phyloP scores from a whole-genome alignment of 163 green algal species.

The Chlamydomonas reinhardtii region DNA sequence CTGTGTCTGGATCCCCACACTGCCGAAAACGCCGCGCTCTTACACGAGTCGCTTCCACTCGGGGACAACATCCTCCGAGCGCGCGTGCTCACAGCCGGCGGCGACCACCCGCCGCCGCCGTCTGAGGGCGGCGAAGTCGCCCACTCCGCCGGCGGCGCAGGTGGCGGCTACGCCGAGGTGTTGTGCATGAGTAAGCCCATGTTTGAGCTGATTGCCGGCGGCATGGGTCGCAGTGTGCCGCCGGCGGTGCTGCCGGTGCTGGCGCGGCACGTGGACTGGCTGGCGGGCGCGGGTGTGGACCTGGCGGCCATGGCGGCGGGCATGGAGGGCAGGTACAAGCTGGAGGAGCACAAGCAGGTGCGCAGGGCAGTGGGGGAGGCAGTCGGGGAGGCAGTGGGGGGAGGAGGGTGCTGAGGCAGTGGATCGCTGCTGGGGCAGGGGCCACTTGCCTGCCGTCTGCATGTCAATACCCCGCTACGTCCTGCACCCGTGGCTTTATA shows the following conservation, averaged over 20 bases:
- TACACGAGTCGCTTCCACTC: background rate
- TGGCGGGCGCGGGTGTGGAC: constrained; percentile 7
- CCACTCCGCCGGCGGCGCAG: background rate
- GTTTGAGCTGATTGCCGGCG: constrained; percentile 38
- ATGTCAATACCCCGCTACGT: too few relatives aligned
- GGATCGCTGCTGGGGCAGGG: too few relatives aligned
- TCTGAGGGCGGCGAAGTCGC: background rate
- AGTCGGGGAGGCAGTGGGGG: too few relatives aligned
- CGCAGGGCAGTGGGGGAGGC: too few relatives aligned
- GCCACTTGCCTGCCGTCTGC: too few relatives aligned
- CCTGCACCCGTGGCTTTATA: too few relatives aligned
- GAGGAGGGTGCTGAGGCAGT: too few relatives aligned
- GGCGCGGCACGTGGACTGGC: constrained; percentile 38
- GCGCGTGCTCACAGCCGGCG: background rate
- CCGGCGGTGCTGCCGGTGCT: constrained; percentile 37
- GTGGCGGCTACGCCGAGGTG: constrained; percentile 36
- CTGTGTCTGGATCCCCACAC: too few relatives aligned
- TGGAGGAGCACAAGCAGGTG: constrained; percentile 56
- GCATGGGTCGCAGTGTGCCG: constrained; percentile 35
- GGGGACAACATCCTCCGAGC: background rate
- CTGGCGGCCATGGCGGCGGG: constrained; percentile 26
- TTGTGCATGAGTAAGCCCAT: constrained; percentile 46
- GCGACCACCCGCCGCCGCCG: background rate
- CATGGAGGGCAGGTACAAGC: constrained; percentile 18
- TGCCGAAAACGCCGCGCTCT: background rate